Evolutionary conservation across 2,329 filamentous ascomycete genomes (phyloP).

Genomic region (Epichloe glyceriae): DNA sequence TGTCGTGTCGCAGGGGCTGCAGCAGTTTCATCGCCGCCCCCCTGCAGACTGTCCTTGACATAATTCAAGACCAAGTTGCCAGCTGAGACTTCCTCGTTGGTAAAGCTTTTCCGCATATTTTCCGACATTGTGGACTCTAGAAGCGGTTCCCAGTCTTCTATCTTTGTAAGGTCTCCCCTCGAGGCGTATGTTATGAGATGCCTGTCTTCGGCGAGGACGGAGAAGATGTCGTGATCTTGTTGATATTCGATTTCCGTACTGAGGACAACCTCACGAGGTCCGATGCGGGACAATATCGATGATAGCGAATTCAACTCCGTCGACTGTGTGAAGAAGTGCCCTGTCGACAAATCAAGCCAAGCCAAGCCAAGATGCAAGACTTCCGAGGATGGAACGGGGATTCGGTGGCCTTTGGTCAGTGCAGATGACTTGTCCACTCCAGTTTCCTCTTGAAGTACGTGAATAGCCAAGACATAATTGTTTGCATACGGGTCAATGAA

Average conservation of each 20-base stretch:
- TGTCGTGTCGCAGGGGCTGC: conserved; percentile 61
- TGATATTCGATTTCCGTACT: conserved; percentile 47
- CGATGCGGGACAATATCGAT: conserved; percentile 72
- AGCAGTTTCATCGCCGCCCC: conserved; percentile 67
- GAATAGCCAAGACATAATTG: conserved; percentile 79
- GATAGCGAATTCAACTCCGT: conserved; percentile 58
- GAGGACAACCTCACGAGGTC: conserved; percentile 73
- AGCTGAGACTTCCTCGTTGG: conserved; percentile 56
- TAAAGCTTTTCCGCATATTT: conserved; percentile 44
- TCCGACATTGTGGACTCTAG: conserved; percentile 58
- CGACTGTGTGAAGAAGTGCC: conserved; percentile 78
- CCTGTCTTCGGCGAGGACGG: conserved; percentile 60
- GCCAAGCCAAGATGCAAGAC: conserved; percentile 55
- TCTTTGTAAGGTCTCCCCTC: conserved; percentile 28
- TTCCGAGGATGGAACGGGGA: conserved; percentile 5
- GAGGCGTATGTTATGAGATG: conserved; percentile 63
- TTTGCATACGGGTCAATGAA: conserved; percentile 92
- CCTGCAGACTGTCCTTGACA: conserved; percentile 64
- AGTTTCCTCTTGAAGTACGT: conserved; percentile 28
- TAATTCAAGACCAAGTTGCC: conserved; percentile 77
- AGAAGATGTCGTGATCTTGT: conserved; percentile 48
- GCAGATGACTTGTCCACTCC: background rate
- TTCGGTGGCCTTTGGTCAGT: background rate
- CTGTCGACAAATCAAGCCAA: conserved; percentile 92
- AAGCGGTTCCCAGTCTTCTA: conserved; percentile 60